phyloP scores from a whole-genome alignment of 202 grass and related monocot species.

The Eragrostis tef region DNA sequence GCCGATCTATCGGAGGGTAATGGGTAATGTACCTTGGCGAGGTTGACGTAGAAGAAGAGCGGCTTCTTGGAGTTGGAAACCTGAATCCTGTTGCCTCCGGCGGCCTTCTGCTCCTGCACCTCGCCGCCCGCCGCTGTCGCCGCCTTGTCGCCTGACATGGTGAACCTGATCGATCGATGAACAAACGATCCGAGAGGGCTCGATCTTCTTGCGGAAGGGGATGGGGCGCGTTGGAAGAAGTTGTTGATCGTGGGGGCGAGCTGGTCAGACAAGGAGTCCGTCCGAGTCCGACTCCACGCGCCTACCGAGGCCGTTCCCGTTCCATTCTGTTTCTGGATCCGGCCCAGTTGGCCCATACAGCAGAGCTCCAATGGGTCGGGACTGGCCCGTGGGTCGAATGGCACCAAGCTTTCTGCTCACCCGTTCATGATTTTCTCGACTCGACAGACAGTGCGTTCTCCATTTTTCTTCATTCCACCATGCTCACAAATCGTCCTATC shows the following conservation, averaged over 20 bases:
- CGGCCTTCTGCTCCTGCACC: constrained; percentile 12
- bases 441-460: too few species aligned
- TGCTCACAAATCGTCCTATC: too few species aligned
- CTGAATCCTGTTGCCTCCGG: not conserved
- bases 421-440: too few species aligned
- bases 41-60: too few species aligned
- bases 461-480: too few species aligned
- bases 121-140: not conserved
- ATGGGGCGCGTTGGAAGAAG: not conserved
- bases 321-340: too few species aligned
- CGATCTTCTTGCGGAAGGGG: not conserved
- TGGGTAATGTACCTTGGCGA: too few species aligned
- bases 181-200: not conserved
- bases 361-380: too few species aligned
- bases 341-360: not conserved
- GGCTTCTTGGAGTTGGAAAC: too few species aligned
- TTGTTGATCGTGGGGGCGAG: not conserved
- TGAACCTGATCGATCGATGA: not conserved
- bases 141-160: constrained; percentile 17
- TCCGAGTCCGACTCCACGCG: too few species aligned
- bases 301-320: not conserved
- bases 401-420: not conserved
- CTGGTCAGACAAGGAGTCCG: constrained; percentile 13
- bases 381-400: not conserved
- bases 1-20: too few species aligned